Conservation (phyloP, 2,329 filamentous ascomycete species). For the Fusarium neocosmosporiellum region DNA sequence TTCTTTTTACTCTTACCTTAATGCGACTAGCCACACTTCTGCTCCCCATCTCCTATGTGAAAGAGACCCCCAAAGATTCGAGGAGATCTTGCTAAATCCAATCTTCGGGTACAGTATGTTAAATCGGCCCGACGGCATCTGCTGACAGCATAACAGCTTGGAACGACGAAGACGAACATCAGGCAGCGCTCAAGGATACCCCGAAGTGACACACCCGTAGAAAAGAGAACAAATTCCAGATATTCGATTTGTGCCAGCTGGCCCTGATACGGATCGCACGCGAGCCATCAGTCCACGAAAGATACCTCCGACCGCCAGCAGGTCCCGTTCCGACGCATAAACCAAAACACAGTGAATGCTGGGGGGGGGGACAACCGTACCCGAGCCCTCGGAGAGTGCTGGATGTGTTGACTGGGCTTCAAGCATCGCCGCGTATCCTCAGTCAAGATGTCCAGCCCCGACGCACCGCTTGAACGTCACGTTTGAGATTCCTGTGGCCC, state of each 20-base stretch:
- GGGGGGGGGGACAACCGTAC: too few species aligned
- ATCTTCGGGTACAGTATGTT: not conserved
- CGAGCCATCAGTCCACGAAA: not conserved
- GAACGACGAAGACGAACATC: not conserved
- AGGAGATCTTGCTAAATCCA: not conserved
- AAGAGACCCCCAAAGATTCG: not conserved
- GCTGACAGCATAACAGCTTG: not conserved
- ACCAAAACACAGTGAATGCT: too few species aligned
- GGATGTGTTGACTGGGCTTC: too few species aligned
- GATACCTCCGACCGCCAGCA: not conserved
- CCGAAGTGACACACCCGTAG: not conserved
- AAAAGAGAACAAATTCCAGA: not conserved
- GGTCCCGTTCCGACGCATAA: too few species aligned
- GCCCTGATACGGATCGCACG: not conserved
- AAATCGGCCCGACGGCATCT: not conserved
- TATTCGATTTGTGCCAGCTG: not conserved
- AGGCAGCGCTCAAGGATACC: not conserved
- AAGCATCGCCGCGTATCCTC: too few species aligned
- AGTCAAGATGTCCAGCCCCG: too few species aligned
- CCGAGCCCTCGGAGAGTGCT: too few species aligned
- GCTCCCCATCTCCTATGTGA: too few species aligned
- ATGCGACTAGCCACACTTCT: too few species aligned
- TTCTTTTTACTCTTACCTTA: too few species aligned
- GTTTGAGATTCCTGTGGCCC: too few species aligned
- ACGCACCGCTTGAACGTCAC: too few species aligned